A percentile compares a stretch with the other conserved stretches of the same genome.
phyloP scores from a whole-genome alignment of 768 basidiomycete species.

The Pleurotus salmoneostramineus region DNA sequence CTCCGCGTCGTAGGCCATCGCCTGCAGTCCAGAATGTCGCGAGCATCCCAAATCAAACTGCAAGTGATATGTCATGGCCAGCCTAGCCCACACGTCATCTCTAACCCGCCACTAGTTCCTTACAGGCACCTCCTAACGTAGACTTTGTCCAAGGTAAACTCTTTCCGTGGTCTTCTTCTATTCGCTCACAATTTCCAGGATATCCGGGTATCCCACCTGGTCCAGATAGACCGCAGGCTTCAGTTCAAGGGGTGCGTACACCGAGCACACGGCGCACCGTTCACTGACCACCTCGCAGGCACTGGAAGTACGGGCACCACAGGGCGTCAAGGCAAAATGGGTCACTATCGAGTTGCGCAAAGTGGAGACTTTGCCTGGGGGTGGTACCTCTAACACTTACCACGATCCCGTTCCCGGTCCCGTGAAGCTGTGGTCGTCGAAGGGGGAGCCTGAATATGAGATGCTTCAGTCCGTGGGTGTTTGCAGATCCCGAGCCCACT shows the following conservation, averaged over 20 bases:
- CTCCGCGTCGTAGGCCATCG: conserved; percentile 1
- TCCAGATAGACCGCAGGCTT: conserved; percentile 75
- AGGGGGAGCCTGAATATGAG: conserved; percentile 36
- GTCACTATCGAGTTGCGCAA: conserved; percentile 89
- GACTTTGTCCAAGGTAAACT: conserved; percentile 78
- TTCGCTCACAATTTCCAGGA: conserved; percentile 32
- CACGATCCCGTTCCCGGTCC: conserved; percentile 80
- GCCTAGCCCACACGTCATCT: background rate
- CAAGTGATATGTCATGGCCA: conserved; percentile 19
- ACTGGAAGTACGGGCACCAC: conserved; percentile 75
- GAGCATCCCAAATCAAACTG: conserved; percentile 42
- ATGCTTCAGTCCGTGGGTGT: conserved; percentile 60
- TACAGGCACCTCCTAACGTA: conserved; percentile 85
- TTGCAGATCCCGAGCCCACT: no score
- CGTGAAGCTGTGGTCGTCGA: conserved; percentile 77
- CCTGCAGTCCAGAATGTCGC: conserved; percentile 12
- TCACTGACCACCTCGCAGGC: conserved; percentile 46
- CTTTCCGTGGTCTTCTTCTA: conserved; percentile 3
- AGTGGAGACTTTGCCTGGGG: conserved; percentile 79
- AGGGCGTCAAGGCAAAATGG: conserved; percentile 88
- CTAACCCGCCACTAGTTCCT: conserved; percentile 42
- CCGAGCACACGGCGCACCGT: conserved; percentile 8
- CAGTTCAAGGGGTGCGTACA: conserved; percentile 76
- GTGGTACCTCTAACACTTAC: conserved; percentile 65
- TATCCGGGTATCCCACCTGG: conserved; percentile 88